Evolutionary conservation across 148 eudicot species (phyloP).

Genomic region (Rheum nobile): DNA sequence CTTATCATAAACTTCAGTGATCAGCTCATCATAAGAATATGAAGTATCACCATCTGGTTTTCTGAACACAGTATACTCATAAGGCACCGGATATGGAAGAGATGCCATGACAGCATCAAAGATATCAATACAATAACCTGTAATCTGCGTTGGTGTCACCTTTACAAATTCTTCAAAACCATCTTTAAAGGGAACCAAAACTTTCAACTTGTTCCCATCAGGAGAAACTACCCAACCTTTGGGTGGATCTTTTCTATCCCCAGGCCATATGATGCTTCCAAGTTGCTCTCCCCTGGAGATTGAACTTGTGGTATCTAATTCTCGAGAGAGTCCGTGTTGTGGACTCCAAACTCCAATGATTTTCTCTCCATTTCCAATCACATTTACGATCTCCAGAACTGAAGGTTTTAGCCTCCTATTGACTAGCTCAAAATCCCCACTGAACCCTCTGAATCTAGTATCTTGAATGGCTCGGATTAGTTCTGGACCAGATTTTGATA

Average conservation of each 20-base stretch:
- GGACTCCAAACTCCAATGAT: constrained; percentile 23
- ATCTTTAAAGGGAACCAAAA: constrained; percentile 29
- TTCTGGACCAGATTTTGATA: too few species aligned
- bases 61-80: constrained; percentile 24
- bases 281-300: not conserved
- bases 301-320: not conserved
- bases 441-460: constrained; percentile 30
- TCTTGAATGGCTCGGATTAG: constrained; percentile 23
- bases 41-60: constrained; percentile 2
- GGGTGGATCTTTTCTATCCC: not conserved
- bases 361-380: constrained; percentile 16
- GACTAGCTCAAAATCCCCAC: constrained; percentile 35
- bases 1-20: constrained; percentile 25
- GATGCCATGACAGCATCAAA: constrained; percentile 22
- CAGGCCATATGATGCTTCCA: not conserved
- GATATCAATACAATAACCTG: too few species aligned
- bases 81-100: constrained; percentile 30
- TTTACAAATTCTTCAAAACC: constrained; percentile 30
- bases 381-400: constrained; percentile 28
- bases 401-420: constrained; percentile 36
- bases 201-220: constrained; percentile 18
- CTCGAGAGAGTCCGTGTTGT: constrained; percentile 6
- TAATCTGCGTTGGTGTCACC: constrained; percentile 9
- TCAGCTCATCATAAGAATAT: constrained; percentile 28
- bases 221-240: constrained; percentile 17